phyloP scores from a whole-genome alignment of 139 green algal species.

The Auxenochlorella protothecoides region DNA sequence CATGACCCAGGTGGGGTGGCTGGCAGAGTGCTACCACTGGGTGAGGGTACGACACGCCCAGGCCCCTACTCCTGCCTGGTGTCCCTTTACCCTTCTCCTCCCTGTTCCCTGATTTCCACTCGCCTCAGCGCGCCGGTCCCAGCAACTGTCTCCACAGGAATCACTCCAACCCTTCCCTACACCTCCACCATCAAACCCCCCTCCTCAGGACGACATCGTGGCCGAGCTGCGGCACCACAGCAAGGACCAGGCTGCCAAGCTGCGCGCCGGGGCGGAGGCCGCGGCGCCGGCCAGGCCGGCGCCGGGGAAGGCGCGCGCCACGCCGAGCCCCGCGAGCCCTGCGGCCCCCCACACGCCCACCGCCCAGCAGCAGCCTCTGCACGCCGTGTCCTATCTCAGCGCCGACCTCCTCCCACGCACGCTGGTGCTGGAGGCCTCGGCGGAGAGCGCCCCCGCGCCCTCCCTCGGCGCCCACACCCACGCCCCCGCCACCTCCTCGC shows the following conservation, averaged over 20 bases:
- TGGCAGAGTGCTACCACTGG: not conserved
- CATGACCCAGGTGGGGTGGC: not conserved
- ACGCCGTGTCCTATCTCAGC: too few relatives aligned
- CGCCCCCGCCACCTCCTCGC: too few relatives aligned
- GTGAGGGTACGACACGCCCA: not conserved
- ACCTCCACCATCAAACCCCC: not conserved
- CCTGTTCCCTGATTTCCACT: not conserved
- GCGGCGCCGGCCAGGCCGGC: too few relatives aligned
- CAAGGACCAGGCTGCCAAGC: constrained; percentile 14
- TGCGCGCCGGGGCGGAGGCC: not conserved
- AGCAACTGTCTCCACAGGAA: not conserved
- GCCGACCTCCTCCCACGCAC: too few relatives aligned
- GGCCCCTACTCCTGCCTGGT: not conserved
- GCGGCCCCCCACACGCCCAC: too few relatives aligned
- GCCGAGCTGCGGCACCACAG: constrained; percentile 19
- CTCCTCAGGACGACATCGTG: constrained; percentile 20
- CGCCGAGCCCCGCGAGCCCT: too few relatives aligned
- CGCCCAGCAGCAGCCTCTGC: too few relatives aligned
- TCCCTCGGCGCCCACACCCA: too few relatives aligned
- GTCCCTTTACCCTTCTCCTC: not conserved
- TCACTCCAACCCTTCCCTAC: not conserved
- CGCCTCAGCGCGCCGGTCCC: not conserved
- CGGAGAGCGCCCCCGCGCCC: too few relatives aligned
- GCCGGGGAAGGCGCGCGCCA: too few relatives aligned
- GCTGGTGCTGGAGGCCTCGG: too few relatives aligned